Conservation (phyloP, 192 early-diverging fungal genomes). For the Diversispora epigaea region DNA sequence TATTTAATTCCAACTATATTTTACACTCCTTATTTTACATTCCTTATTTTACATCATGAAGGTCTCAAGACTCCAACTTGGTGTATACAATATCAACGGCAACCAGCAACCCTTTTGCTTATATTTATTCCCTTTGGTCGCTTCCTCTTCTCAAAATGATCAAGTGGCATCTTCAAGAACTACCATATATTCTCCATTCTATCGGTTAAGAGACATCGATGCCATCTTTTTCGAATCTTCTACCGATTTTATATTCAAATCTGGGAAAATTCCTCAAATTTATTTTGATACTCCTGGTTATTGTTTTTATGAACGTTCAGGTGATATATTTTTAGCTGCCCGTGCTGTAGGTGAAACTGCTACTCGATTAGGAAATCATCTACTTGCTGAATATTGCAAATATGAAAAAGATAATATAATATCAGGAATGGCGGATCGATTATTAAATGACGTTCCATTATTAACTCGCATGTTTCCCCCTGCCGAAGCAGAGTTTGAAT, state of each 20-base stretch:
- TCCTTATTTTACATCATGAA: slow-evolving; percentile 27
- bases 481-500: slow-evolving; percentile 19
- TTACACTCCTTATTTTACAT: slow-evolving; percentile 15
- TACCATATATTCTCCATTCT: slow-evolving; percentile 21
- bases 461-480: background rate
- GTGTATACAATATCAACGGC: slow-evolving; percentile 19
- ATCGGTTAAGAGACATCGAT: slow-evolving; percentile 32
- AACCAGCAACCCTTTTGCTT: slow-evolving; percentile 33
- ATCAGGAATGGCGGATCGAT: slow-evolving; percentile 30
- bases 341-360: slow-evolving; percentile 35
- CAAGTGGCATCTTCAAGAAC: slow-evolving; percentile 15
- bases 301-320: slow-evolving; percentile 34
- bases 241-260: slow-evolving; percentile 11
- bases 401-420: slow-evolving; percentile 29
- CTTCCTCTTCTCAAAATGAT: background rate
- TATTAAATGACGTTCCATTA: slow-evolving; percentile 30
- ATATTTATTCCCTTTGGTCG: slow-evolving; percentile 31
- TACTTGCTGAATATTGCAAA: slow-evolving; percentile 40
- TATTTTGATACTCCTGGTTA: slow-evolving; percentile 33
- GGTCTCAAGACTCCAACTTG: slow-evolving; percentile 28
- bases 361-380: slow-evolving; percentile 28
- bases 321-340: slow-evolving; percentile 38
- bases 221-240: slow-evolving; percentile 30
- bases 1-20: slow-evolving; percentile 17
- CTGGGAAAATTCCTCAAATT: slow-evolving; percentile 27